Percentiles rank a stretch among this genome's conserved stretches.
Conservation (phyloP, 805 yeast genomes). For the Candida boidinii region DNA sequence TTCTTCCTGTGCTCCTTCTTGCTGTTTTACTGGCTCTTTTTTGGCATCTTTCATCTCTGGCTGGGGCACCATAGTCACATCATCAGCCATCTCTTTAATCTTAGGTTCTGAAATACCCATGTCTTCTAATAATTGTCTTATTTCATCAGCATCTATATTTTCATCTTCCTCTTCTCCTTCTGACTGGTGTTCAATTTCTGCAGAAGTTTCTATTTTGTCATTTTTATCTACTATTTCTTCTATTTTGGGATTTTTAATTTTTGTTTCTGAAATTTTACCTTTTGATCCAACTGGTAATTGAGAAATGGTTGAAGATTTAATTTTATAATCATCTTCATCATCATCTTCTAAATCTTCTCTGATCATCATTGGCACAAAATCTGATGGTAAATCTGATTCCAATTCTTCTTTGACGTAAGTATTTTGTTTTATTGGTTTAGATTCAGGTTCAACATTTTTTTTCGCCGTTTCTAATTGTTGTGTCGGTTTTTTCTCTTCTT, state of each 20-base stretch:
- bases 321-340: constrained; percentile 60
- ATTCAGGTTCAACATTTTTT: background rate
- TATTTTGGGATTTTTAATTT: constrained; percentile 21
- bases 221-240: constrained; percentile 6
- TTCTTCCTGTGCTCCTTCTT: constrained; percentile 3
- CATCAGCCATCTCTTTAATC: background rate
- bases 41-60: background rate
- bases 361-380: constrained; percentile 49
- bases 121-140: constrained; percentile 24
- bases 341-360: constrained; percentile 75
- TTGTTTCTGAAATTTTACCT: too few relatives aligned
- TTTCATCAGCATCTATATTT: constrained; percentile 20
- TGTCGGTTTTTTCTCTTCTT: background rate
- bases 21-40: background rate
- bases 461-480: background rate
- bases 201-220: too few relatives aligned
- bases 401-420: constrained; percentile 31
- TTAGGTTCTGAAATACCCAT: constrained; percentile 21
- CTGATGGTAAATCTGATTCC: constrained; percentile 10
- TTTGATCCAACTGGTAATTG: too few relatives aligned
- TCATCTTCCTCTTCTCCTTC: constrained; percentile 5
- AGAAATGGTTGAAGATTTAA: constrained; percentile 33
- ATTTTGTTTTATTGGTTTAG: constrained; percentile 5
- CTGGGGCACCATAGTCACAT: background rate
- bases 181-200: too few relatives aligned